phyloP scores from a whole-genome alignment of 176 grass and related monocot species.

The Panicum miliaceum region DNA sequence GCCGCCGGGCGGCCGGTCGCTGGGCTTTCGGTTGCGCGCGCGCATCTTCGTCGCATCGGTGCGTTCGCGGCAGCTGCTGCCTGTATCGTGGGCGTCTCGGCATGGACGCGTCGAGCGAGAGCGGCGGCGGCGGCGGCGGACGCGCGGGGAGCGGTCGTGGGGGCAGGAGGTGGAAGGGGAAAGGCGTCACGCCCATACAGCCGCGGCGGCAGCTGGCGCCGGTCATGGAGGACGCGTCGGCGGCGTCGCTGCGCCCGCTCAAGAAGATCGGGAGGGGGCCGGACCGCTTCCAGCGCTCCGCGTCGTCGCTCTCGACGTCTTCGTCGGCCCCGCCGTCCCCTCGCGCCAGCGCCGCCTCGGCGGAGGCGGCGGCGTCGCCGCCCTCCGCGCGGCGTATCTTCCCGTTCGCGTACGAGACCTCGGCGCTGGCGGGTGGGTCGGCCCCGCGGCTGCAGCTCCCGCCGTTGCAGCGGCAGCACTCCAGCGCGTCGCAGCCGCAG shows the following conservation, averaged over 20 bases:
- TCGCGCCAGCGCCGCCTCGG: slow-evolving; percentile 25
- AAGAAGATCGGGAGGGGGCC: slow-evolving; percentile 69
- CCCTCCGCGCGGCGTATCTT: slow-evolving; percentile 57
- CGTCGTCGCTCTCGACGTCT: slow-evolving; percentile 42
- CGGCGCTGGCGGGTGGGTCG: neutral
- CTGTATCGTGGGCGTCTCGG: neutral
- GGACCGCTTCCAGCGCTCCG: slow-evolving; percentile 49
- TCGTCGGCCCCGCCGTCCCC: slow-evolving; percentile 55
- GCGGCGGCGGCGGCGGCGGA: slow-evolving; percentile 25
- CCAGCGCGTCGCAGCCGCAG: slow-evolving; percentile 17
- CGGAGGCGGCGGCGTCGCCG: neutral
- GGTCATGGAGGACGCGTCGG: slow-evolving; percentile 54
- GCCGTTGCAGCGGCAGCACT: slow-evolving; percentile 17
- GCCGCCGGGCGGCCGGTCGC: slow-evolving; percentile 28
- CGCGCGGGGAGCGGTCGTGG: slow-evolving; percentile 24
- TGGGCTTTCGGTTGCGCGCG: slow-evolving; percentile 10
- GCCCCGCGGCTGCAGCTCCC: slow-evolving; percentile 13
- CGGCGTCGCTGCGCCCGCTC: slow-evolving; percentile 48
- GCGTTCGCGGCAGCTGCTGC: neutral
- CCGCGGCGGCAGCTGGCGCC: slow-evolving; percentile 58
- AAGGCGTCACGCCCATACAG: slow-evolving; percentile 52
- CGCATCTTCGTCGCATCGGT: neutral
- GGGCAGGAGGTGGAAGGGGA: slow-evolving; percentile 47
- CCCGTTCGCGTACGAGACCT: slow-evolving; percentile 64
- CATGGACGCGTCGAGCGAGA: slow-evolving; percentile 48